Conservation (phyloP, 352 stramenopile species). For the Phytophthora ramorum region DNA sequence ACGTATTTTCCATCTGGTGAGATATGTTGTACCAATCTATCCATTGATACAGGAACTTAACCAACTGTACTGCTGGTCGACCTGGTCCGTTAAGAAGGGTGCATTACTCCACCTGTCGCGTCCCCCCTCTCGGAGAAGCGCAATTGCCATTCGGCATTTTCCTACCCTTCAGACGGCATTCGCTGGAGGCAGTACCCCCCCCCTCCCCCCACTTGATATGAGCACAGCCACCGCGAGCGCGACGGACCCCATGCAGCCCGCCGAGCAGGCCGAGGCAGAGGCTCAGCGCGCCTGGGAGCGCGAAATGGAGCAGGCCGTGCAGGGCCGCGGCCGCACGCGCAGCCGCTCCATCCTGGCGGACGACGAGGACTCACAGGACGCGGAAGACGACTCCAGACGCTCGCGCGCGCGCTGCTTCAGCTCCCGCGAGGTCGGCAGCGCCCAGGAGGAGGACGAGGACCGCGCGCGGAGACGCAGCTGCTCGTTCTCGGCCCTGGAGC, state of each 20-base stretch:
- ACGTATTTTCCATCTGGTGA: no score
- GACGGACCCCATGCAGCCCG: constrained; percentile 5
- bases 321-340: constrained; percentile 74
- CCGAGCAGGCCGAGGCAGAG: constrained; percentile 56
- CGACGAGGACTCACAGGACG: constrained; percentile 29
- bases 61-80: no score
- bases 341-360: constrained; percentile 84
- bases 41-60: no score
- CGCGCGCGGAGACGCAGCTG: constrained; percentile 55
- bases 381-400: constrained; percentile 28
- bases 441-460: constrained; percentile 6
- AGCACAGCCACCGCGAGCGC: constrained; percentile 26
- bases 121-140: no score
- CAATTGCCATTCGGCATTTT: no score
- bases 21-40: no score
- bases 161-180: background rate
- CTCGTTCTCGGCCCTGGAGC: constrained; percentile 67
- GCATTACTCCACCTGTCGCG: no score
- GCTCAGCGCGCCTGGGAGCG: constrained; percentile 71
- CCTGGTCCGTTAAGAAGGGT: no score
- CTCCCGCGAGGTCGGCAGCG: constrained; percentile 27
- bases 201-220: constrained; percentile 15
- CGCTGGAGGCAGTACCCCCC: constrained; percentile 9
- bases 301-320: constrained; percentile 85
- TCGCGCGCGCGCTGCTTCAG: constrained; percentile 60